Conservation (phyloP, 139 green algal genomes). For the Picochlorum sp. region DNA sequence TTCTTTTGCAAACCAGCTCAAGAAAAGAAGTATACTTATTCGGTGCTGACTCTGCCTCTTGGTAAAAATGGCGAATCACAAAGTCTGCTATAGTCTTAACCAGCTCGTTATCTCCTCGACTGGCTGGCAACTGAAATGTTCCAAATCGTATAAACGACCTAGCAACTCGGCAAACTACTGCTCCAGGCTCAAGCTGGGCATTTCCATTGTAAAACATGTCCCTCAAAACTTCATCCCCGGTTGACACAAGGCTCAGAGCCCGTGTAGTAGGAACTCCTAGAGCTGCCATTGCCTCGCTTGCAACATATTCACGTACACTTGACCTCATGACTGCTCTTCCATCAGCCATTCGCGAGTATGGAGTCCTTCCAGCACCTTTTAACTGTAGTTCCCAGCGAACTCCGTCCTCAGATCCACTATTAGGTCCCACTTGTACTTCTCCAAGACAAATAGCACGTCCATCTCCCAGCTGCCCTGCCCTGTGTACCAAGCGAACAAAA, state of each 20-base stretch:
- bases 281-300: conserved; percentile 73
- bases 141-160: conserved; percentile 85
- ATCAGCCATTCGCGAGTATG: conserved; percentile 79
- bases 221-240: conserved; percentile 61
- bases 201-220: conserved; percentile 73
- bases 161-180: conserved; percentile 72
- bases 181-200: conserved; percentile 44
- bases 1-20: conserved; percentile 48
- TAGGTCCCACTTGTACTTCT: conserved; percentile 32
- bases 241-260: conserved; percentile 72
- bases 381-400: conserved; percentile 91
- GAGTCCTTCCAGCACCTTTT: conserved; percentile 90
- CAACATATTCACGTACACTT: conserved; percentile 76
- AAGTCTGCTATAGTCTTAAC: conserved; percentile 59
- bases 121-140: conserved; percentile 78
- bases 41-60: conserved; percentile 11
- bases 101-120: conserved; percentile 36
- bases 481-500: not conserved
- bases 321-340: conserved; percentile 82
- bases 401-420: conserved; percentile 14
- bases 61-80: conserved; percentile 77
- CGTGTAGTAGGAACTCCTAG: conserved; percentile 87
- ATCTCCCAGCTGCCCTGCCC: conserved; percentile 74
- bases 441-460: conserved; percentile 75
- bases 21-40: conserved; percentile 51